Conservation (phyloP, 2,329 filamentous ascomycete species). For the Trichoderma asperellum region DNA sequence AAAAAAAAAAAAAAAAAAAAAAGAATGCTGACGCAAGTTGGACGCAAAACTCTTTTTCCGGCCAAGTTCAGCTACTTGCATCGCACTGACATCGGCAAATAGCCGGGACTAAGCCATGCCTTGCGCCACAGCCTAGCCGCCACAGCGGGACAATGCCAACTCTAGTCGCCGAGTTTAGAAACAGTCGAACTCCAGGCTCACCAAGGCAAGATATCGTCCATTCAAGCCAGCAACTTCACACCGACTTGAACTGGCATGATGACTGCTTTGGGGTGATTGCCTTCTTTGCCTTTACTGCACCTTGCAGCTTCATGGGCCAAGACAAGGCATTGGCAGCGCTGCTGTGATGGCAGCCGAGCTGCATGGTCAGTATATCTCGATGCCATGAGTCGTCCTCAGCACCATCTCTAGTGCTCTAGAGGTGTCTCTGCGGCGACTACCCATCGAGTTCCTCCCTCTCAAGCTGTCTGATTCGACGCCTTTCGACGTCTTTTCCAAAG, state of each 20-base stretch:
- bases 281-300: background rate
- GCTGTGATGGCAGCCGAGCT: background rate
- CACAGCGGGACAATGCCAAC: conserved; percentile 34
- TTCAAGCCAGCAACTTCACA: conserved; percentile 18
- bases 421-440: background rate
- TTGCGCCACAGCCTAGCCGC: conserved; percentile 27
- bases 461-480: background rate
- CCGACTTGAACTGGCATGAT: background rate
- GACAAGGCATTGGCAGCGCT: conserved; percentile 7
- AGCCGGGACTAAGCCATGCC: conserved; percentile 19
- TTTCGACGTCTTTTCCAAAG: background rate
- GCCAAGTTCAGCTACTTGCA: background rate
- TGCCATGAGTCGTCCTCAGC: conserved; percentile 3
- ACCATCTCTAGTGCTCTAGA: background rate
- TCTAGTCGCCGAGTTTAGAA: conserved; percentile 30
- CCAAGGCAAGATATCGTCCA: conserved; percentile 4
- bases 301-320: conserved; percentile 1
- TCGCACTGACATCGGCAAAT: conserved; percentile 5
- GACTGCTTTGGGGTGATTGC: background rate
- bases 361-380: conserved; percentile 21
- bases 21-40: background rate
- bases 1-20: background rate
- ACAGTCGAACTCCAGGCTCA: conserved; percentile 25
- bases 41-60: background rate
- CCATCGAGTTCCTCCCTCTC: background rate